A percentile compares a stretch with the other conserved stretches of the same genome.
These are phyloP conservation scores for Fusarium haematococcum DNA, from an alignment of 2,329 filamentous ascomycete genomes.

Conservation along the genomic window DNA sequence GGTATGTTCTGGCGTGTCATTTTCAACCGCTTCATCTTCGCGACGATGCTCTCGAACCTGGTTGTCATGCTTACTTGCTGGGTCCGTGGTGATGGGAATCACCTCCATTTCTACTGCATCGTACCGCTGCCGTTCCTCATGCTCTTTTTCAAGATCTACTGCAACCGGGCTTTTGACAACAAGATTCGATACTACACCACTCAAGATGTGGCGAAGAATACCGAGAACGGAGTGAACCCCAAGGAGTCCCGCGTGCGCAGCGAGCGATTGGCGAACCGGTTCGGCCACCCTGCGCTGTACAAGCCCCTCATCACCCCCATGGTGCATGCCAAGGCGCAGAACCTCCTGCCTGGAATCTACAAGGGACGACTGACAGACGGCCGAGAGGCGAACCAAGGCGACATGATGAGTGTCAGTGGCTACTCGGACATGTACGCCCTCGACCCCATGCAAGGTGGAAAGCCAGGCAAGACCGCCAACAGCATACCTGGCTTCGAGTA, in stretches of 20 bases:
- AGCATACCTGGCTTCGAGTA: constrained; percentile 84
- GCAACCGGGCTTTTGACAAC: constrained; percentile 78
- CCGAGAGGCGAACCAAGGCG: constrained; percentile 67
- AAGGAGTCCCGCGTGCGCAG: constrained; percentile 68
- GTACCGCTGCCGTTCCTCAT: constrained; percentile 83
- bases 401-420: constrained; percentile 71
- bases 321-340: constrained; percentile 92
- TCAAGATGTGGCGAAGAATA: constrained; percentile 63
- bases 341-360: constrained; percentile 87
- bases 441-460: constrained; percentile 76
- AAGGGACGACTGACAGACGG: constrained; percentile 80
- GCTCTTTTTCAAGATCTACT: constrained; percentile 88
- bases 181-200: constrained; percentile 85
- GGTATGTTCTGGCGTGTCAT: constrained; percentile 92
- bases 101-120: constrained; percentile 71
- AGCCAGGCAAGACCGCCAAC: constrained; percentile 59
- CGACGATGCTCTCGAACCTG: constrained; percentile 80
- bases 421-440: constrained; percentile 87
- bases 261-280: constrained; percentile 80
- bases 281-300: constrained; percentile 92
- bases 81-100: constrained; percentile 73
- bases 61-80: constrained; percentile 82
- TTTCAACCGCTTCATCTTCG: constrained; percentile 93
- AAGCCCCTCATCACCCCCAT: constrained; percentile 92
- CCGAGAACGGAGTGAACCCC: constrained; percentile 56